phyloP scores from a whole-genome alignment of 2,329 filamentous ascomycete species.

The Ophiostoma sp. region DNA sequence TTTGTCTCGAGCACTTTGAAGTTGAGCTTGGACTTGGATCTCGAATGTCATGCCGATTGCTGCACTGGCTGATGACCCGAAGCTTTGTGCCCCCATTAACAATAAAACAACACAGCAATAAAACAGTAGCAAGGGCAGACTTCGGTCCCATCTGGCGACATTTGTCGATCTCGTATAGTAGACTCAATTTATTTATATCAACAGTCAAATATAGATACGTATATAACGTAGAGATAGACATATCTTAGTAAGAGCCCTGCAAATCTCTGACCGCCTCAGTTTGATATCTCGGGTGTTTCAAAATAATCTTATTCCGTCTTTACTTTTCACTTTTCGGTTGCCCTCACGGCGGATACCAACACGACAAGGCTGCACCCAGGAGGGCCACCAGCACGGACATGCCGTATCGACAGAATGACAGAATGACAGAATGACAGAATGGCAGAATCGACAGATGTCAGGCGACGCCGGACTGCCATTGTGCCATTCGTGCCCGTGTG shows the following conservation, averaged over 20 bases:
- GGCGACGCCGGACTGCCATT: neutral
- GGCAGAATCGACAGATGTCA: neutral
- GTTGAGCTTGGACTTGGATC: neutral
- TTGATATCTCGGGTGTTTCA: conserved; percentile 9
- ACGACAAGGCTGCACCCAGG: neutral
- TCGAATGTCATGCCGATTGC: neutral
- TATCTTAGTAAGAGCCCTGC: conserved; percentile 9
- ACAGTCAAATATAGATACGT: neutral
- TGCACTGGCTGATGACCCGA: neutral
- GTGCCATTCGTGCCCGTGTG: neutral
- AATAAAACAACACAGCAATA: neutral
- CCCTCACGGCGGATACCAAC: neutral
- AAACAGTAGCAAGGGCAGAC: neutral
- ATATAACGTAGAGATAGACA: neutral
- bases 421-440: neutral
- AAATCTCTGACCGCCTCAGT: conserved; percentile 12
- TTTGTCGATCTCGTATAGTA: neutral
- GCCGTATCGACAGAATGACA: neutral
- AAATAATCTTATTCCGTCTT: neutral
- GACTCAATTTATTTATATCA: neutral
- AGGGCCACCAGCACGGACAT: neutral
- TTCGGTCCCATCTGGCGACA: neutral
- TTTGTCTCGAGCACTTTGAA: neutral
- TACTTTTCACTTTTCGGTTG: neutral
- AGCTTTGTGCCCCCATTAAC: neutral